Evolutionary conservation across 176 grass and related monocot genomes (phyloP).

Genomic region (Typha latifolia): DNA sequence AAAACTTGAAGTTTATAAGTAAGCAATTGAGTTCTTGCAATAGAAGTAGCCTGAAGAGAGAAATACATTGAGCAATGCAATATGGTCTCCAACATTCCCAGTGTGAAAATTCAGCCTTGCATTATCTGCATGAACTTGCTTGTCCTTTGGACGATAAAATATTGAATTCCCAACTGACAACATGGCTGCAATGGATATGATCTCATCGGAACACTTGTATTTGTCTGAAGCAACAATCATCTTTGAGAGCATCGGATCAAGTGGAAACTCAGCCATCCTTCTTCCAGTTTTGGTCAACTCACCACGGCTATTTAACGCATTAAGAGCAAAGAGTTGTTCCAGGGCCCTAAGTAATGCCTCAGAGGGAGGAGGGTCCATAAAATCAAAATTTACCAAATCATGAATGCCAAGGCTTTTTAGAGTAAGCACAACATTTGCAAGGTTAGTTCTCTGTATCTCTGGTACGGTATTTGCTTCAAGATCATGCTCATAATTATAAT

Average conservation of each 20-base stretch:
- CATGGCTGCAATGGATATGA: conserved; percentile 76
- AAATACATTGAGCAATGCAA: conserved; percentile 76
- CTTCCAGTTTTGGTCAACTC: conserved; percentile 94
- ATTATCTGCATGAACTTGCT: conserved; percentile 94
- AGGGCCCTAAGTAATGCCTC: conserved; percentile 80
- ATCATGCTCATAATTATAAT: conserved; percentile 85
- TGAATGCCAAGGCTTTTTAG: conserved; percentile 90
- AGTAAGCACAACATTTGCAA: conserved; percentile 89
- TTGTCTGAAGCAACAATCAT: conserved; percentile 84
- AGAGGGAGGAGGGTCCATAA: conserved; percentile 91
- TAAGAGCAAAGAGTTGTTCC: conserved; percentile 94
- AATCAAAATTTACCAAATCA: conserved; percentile 97
- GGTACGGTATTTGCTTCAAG: conserved; percentile 85
- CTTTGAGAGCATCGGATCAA: conserved; percentile 94
- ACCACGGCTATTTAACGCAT: conserved; percentile 73
- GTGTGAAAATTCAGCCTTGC: conserved; percentile 84
- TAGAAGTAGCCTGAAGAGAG: not conserved
- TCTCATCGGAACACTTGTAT: conserved; percentile 82
- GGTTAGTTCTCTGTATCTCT: conserved; percentile 84
- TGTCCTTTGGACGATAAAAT: conserved; percentile 95
- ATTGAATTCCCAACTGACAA: conserved; percentile 83
- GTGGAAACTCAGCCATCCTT: conserved; percentile 90
- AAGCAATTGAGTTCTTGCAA: not conserved
- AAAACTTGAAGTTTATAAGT: not conserved
- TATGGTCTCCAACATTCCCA: conserved; percentile 86